phyloP scores from a whole-genome alignment of 2,329 filamentous ascomycete species.

The Fusarium clavum region DNA sequence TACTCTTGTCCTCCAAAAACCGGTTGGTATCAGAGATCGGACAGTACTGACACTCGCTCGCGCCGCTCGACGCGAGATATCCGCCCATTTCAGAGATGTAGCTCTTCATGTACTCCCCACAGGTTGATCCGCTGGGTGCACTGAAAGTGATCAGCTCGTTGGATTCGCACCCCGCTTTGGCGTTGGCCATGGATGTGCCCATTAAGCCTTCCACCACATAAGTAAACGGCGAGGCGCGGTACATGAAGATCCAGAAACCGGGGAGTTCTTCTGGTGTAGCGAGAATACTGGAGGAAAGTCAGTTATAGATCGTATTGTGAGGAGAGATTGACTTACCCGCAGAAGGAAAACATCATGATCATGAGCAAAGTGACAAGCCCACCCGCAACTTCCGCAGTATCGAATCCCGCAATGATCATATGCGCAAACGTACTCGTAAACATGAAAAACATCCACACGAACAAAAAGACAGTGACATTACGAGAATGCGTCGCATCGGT shows the following conservation, averaged over 20 bases:
- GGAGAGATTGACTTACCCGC: slow-evolving; percentile 65
- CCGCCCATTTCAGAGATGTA: slow-evolving; percentile 62
- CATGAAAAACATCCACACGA: slow-evolving; percentile 72
- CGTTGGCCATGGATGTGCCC: slow-evolving; percentile 71
- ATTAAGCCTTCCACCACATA: slow-evolving; percentile 78
- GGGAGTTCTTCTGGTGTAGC: slow-evolving; percentile 71
- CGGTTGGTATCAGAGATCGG: slow-evolving; percentile 53
- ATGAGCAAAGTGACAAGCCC: slow-evolving; percentile 74
- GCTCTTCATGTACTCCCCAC: slow-evolving; percentile 63
- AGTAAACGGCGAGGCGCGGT: slow-evolving; percentile 78
- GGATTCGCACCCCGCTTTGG: slow-evolving; percentile 67
- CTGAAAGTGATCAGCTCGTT: slow-evolving; percentile 75
- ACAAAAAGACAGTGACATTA: slow-evolving; percentile 71
- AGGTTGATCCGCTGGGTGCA: slow-evolving; percentile 65
- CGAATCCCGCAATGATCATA: slow-evolving; percentile 72
- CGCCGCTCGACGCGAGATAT: slow-evolving; percentile 49
- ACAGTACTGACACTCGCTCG: slow-evolving; percentile 60
- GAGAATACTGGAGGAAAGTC: slow-evolving; percentile 62
- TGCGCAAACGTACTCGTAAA: slow-evolving; percentile 74
- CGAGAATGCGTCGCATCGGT: slow-evolving; percentile 60
- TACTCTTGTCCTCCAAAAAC: slow-evolving; percentile 55
- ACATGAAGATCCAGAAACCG: slow-evolving; percentile 82
- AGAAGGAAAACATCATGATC: slow-evolving; percentile 72
- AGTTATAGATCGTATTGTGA: neutral
- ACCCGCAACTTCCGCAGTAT: slow-evolving; percentile 71